A percentile compares a stretch with the other conserved stretches of the same genome.
Evolutionary conservation across 2,329 filamentous ascomycete genomes (phyloP).

Genomic region (Aschersonia sp.): DNA sequence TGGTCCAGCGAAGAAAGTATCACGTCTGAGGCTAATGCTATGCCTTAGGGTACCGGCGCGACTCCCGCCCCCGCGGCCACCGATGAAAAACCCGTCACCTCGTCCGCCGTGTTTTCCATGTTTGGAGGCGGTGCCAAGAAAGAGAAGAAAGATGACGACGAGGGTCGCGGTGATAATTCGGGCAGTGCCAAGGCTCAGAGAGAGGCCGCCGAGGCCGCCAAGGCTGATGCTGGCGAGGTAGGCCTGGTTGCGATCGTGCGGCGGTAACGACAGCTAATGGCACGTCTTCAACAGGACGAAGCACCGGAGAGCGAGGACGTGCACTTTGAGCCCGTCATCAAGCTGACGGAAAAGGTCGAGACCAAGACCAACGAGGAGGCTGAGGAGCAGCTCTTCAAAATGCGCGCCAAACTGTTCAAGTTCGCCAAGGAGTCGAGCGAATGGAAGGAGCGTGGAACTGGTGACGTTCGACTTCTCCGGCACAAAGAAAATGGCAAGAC

Average conservation of each 20-base stretch:
- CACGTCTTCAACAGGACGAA: constrained; percentile 40
- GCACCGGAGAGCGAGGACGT: constrained; percentile 81
- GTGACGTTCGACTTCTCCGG: constrained; percentile 91
- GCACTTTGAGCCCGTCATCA: constrained; percentile 94
- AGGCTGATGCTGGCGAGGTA: constrained; percentile 43
- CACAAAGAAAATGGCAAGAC: constrained; percentile 99
- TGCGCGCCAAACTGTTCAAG: constrained; percentile 99
- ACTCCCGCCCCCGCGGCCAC: constrained; percentile 5
- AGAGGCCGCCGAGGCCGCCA: constrained; percentile 46
- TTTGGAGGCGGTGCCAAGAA: constrained; percentile 96
- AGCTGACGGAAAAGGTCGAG: constrained; percentile 91
- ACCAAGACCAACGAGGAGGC: constrained; percentile 96
- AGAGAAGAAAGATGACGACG: constrained; percentile 70
- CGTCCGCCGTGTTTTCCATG: constrained; percentile 82
- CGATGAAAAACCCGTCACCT: constrained; percentile 26
- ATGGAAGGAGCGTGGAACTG: constrained; percentile 99
- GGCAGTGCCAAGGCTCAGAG: constrained; percentile 74
- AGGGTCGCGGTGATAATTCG: constrained; percentile 73
- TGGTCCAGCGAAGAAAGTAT: too few species aligned
- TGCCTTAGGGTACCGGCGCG: background rate
- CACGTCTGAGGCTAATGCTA: background rate
- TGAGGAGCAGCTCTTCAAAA: constrained; percentile 97
- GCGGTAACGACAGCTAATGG: background rate
- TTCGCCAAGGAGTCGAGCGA: constrained; percentile 84
- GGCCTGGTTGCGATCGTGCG: constrained; percentile 4